Conservation (phyloP, 139 green algal species). For the Chlamydomonas incerta region DNA sequence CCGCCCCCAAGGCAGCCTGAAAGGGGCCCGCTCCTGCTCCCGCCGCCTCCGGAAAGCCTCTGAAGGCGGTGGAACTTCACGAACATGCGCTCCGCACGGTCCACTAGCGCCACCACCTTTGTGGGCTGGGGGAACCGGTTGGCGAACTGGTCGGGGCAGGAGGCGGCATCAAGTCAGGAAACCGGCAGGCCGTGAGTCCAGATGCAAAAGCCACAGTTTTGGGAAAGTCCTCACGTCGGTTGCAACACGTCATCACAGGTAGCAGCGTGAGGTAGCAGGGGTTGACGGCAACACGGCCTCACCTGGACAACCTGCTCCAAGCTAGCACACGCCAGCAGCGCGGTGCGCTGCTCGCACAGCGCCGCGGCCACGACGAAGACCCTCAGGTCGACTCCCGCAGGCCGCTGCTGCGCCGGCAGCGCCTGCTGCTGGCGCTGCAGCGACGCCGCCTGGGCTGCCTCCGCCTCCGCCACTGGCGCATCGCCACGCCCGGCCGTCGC, state of each 20-base stretch:
- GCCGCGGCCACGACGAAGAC: constrained; percentile 2
- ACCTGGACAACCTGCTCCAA: constrained; percentile 40
- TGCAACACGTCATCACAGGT: not conserved
- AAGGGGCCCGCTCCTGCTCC: too few relatives aligned
- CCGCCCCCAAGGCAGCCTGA: too few relatives aligned
- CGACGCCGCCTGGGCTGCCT: too few relatives aligned
- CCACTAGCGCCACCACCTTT: not conserved
- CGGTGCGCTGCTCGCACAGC: not conserved
- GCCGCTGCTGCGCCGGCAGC: too few relatives aligned
- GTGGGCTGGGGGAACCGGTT: not conserved
- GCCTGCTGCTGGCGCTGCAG: not conserved
- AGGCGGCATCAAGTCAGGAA: not conserved
- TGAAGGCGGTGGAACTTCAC: too few relatives aligned
- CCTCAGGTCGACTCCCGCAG: not conserved
- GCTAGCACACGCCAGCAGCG: not conserved
- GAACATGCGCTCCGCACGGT: not conserved
- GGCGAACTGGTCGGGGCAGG: not conserved
- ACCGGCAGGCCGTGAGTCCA: not conserved
- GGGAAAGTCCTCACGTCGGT: not conserved
- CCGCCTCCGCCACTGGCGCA: not conserved
- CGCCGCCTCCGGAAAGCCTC: too few relatives aligned
- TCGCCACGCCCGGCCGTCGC: not conserved
- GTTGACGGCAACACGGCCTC: not conserved
- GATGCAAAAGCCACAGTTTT: too few relatives aligned
- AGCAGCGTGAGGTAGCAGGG: not conserved